Evolutionary conservation across 1,284 basidiomycete species (phyloP), one percentile per base, ranked within the genome.

Genomic region (Agroathelia rolfsii): DNA sequence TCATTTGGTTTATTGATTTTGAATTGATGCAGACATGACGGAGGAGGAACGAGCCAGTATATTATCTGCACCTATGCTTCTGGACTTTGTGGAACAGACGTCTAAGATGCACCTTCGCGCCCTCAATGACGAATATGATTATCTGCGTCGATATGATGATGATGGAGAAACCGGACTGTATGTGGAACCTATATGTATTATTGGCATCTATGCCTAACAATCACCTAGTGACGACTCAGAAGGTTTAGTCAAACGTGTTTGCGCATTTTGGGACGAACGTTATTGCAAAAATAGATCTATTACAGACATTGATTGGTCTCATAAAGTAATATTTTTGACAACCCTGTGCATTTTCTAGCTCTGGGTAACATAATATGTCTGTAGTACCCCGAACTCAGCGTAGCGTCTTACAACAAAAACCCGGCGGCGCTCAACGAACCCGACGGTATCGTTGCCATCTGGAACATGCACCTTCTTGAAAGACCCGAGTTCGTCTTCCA

Each of bases 401-500:
- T 88, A 6, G 92, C 90, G 0, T 84, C 92, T 4, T 99, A 99
- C 53, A 98, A 95, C 64, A 94, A 95, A 61, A 95, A 94, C 46
- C 76, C 88, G 3, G 77, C 83, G 3, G 82, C 87, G 0, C 55
- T 89, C 26, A 92, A 94, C 43, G 92, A 95, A 50, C 92, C 94
- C 0, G 93, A 97, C 47, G 95, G 95, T 3, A 78, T 98, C 31
- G 95, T 95, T 8, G 85, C 88, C 2, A 84, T 99, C 3, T 99
- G 95, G 95, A 98, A 98, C 53, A 60, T 94, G 31, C 95, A 98
- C 50, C 64, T 97, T 3, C 69, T 88, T 2, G 92, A 97, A 49
- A 72, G 94, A 42, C 94, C 95, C 12, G 95, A 99, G 55, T 98
- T 96, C 46, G 73, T 96, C 31, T 97, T 99, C 58, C 92, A 97